Base-by-base conservation (phyloP, 2,329 filamentous ascomycete species). In the Rutstroemia sp. region DNA sequence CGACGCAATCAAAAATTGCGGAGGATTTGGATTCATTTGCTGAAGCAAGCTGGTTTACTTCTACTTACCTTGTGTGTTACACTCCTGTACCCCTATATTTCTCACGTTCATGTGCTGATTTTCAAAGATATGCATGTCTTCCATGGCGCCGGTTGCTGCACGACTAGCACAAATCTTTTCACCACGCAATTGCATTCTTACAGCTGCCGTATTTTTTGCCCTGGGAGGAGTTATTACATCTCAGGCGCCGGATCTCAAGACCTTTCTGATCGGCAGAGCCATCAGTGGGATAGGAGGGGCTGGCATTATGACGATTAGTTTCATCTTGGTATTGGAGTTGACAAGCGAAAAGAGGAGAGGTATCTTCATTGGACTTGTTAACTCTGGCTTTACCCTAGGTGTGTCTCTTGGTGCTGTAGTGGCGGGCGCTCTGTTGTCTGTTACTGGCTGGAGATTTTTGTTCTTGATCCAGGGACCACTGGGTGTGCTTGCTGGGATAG, bases 1-100 rank as follows among this genome's bases (percentile, higher is more conserved):
- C 90, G 56, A 88, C 87, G 1, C 89, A 94, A 71, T 88, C 85
- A 7, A 77, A 77, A 50, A 89, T 95, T 61, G 88, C 89, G 2
- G 79, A 78, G 7, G 88, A 92, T 61, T 75, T 95, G 2, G 77
- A 88, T 70, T 82, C 87, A 1, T 91, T 89, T 65, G 82, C 84
- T 56, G 75, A 83, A 55, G 84, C 83, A 38, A 87, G 83, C 70
- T 95, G 89, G 89, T 90, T 94, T 68, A 90, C 87, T 7, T 89
- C 87, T 34, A 78, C 86, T 2, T 95, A 89, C 68, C 76, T 94
- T 69, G 74, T 76, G 68, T 55, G 60, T 52, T 45, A n/a, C 30
- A 10, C 30, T 9, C 10, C 9, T 12, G 30, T 34, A 34, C n/a
- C 9, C 34, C 12, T n/a, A 7, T 19, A 38, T 38, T 45, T 4